phyloP scores from a whole-genome alignment of 2,329 filamentous ascomycete genomes.

The Nemania sp. region DNA sequence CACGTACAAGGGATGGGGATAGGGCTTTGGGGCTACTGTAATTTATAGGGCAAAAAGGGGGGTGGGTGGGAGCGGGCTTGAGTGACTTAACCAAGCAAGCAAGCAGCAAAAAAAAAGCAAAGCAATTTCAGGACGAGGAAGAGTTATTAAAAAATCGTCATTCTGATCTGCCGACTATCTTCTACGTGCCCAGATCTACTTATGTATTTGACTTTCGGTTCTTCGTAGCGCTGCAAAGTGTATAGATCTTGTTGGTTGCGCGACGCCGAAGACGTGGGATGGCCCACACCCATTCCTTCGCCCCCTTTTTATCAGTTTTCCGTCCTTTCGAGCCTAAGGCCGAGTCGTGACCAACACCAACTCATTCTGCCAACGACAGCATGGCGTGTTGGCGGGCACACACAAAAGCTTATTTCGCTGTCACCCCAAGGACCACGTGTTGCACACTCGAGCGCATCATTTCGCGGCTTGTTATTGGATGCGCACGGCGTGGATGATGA shows the following conservation, averaged over 20 bases:
- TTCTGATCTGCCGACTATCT: not conserved
- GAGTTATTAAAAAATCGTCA: not conserved
- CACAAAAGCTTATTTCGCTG: slow-evolving; percentile 6
- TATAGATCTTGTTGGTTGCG: slow-evolving; percentile 21
- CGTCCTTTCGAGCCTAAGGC: not conserved
- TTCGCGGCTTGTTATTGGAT: slow-evolving; percentile 12
- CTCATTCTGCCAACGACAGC: slow-evolving; percentile 16
- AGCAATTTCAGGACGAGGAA: not conserved
- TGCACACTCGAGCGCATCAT: slow-evolving; percentile 1
- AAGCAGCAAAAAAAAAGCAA: not conserved
- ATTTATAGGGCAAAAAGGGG: not conserved
- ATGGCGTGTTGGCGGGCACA: slow-evolving; percentile 11
- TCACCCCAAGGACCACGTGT: slow-evolving; percentile 15
- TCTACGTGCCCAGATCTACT: not conserved
- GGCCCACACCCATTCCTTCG: slow-evolving; percentile 18
- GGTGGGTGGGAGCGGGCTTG: not conserved
- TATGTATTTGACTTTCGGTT: not conserved
- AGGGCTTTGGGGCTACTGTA: not conserved
- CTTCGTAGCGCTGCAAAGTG: slow-evolving; percentile 13
- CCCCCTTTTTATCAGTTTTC: not conserved
- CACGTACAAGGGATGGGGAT: not conserved
- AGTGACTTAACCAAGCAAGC: not conserved
- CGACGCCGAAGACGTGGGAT: slow-evolving; percentile 23
- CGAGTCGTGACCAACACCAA: slow-evolving; percentile 22
- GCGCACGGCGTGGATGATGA: not conserved